A percentile compares a stretch with the other conserved stretches of the same genome.
Evolutionary conservation across 2,329 filamentous ascomycete species (phyloP).

Genomic region (Calonectria leucothoes): DNA sequence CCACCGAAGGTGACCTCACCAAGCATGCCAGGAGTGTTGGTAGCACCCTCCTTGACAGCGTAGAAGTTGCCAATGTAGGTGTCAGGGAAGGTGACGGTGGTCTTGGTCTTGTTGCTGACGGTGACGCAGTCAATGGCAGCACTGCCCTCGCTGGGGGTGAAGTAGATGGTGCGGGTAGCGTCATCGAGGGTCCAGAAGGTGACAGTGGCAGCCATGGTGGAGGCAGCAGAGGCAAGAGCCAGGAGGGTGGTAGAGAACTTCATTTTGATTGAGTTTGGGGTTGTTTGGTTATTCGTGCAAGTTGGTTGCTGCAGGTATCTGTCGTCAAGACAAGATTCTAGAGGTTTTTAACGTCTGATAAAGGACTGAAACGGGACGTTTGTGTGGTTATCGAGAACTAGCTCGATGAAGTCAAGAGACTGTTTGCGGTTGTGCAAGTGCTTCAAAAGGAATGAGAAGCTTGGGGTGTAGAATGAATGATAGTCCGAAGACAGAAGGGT

Average conservation of each 20-base stretch:
- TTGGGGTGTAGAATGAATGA: slow-evolving; percentile 41
- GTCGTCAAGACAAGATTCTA: slow-evolving; percentile 42
- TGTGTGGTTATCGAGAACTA: slow-evolving; percentile 39
- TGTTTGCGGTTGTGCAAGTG: slow-evolving; percentile 35
- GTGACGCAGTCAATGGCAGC: slow-evolving; percentile 51
- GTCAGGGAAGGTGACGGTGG: slow-evolving; percentile 56
- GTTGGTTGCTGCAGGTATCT: slow-evolving; percentile 25
- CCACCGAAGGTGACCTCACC: slow-evolving; percentile 63
- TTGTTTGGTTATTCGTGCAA: slow-evolving; percentile 12
- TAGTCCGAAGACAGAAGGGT: slow-evolving; percentile 42
- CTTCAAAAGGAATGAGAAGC: slow-evolving; percentile 49
- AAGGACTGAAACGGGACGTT: slow-evolving; percentile 40
- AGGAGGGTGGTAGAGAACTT: slow-evolving; percentile 61
- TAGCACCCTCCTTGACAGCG: slow-evolving; percentile 58
- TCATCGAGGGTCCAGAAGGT: slow-evolving; percentile 70
- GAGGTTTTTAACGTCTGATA: slow-evolving; percentile 34
- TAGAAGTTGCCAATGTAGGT: slow-evolving; percentile 64
- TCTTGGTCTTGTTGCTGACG: slow-evolving; percentile 52
- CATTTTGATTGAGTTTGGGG: slow-evolving; percentile 57
- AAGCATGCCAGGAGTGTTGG: slow-evolving; percentile 61
- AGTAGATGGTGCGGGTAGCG: slow-evolving; percentile 60
- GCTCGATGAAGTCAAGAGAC: slow-evolving; percentile 37
- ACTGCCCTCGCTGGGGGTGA: slow-evolving; percentile 57
- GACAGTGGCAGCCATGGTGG: slow-evolving; percentile 60
- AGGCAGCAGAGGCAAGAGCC: slow-evolving; percentile 55